Conservation (phyloP, 2,329 filamentous ascomycete genomes). For the Diaporthe batatas region DNA sequence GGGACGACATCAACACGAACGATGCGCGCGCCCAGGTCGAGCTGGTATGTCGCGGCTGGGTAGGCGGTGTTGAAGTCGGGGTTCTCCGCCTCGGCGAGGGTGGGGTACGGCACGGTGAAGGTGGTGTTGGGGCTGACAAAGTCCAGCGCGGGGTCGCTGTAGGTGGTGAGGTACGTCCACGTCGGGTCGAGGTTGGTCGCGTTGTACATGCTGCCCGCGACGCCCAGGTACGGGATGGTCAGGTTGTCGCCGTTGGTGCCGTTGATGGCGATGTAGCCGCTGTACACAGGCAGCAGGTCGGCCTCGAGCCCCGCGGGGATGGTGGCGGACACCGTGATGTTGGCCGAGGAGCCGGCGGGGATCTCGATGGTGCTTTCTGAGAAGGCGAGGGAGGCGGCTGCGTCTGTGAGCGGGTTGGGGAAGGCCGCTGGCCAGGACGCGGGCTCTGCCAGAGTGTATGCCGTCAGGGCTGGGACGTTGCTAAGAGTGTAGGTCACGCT, state of each 20-base stretch:
- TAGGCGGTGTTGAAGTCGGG: conserved; percentile 18
- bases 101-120: conserved; percentile 47
- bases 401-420: conserved; percentile 39
- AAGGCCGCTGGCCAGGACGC: conserved; percentile 3
- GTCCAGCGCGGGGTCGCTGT: conserved; percentile 13
- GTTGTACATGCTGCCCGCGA: conserved; percentile 49
- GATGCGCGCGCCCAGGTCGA: conserved; percentile 42
- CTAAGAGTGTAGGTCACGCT: conserved; percentile 54
- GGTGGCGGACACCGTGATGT: conserved; percentile 49
- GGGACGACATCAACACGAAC: conserved; percentile 46
- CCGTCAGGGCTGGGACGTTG: conserved; percentile 52
- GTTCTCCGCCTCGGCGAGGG: background rate
- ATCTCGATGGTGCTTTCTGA: conserved; percentile 46
- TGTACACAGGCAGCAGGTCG: conserved; percentile 56
- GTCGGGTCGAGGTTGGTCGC: conserved; percentile 42
- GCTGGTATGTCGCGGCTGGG: conserved; percentile 19
- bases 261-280: conserved; percentile 58
- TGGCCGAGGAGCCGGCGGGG: conserved; percentile 46
- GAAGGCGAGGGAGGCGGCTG: conserved; percentile 44
- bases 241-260: conserved; percentile 54
- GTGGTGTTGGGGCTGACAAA: conserved; percentile 44
- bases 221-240: conserved; percentile 58
- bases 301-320: conserved; percentile 38
- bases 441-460: conserved; percentile 50
- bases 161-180: conserved; percentile 41